These are phyloP conservation scores for Trichoderma endophyticum DNA, from an alignment of 2,329 filamentous ascomycete species.

Conservation along the genomic window DNA sequence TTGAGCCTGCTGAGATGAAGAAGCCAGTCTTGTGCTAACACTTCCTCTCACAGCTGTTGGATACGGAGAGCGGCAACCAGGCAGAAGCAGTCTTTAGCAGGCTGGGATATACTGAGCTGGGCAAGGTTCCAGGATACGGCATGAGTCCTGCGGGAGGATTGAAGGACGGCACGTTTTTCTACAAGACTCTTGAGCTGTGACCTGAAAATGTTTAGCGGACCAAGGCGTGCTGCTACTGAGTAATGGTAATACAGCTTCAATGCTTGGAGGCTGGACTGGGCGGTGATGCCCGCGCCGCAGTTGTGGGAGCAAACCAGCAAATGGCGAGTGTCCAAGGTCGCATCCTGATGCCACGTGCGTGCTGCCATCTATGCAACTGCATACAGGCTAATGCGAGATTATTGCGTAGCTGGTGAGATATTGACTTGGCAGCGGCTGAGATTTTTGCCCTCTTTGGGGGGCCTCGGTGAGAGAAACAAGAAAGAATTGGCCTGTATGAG, in stretches of 20 bases:
- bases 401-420: background rate
- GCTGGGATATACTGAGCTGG: constrained; percentile 55
- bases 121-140: constrained; percentile 53
- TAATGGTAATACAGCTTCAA: background rate
- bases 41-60: constrained; percentile 41
- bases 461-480: background rate
- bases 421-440: background rate
- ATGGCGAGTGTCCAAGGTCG: background rate
- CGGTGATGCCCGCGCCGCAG: background rate
- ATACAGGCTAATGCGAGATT: constrained; percentile 10
- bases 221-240: background rate
- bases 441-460: background rate
- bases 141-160: constrained; percentile 48
- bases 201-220: background rate
- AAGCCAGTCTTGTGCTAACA: background rate
- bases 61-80: constrained; percentile 49
- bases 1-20: background rate
- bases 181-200: constrained; percentile 48
- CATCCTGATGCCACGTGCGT: constrained; percentile 8
- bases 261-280: background rate
- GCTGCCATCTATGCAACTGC: background rate
- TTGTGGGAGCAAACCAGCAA: background rate
- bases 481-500: background rate
- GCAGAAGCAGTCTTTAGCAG: constrained; percentile 54
- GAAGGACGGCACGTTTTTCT: constrained; percentile 55